Conservation (phyloP, 306 rosid species). For the Crotalaria pallida region DNA sequence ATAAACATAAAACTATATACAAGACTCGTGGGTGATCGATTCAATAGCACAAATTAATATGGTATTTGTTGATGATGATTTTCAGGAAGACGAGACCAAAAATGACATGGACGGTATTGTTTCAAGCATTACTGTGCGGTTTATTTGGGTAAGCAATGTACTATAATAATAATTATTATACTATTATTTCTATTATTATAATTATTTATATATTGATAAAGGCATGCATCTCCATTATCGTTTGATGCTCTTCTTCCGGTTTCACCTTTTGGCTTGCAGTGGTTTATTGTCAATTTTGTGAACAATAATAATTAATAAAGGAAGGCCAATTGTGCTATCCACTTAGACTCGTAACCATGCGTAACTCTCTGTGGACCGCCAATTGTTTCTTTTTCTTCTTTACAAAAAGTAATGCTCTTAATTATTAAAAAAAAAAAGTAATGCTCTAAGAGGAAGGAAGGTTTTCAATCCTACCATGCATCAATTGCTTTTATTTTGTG, state of each 20-base stretch:
- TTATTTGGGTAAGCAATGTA: slow-evolving; percentile 66
- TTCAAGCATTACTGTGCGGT: slow-evolving; percentile 53
- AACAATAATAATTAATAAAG: neutral
- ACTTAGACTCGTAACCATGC: neutral
- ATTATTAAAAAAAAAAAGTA: too few species aligned
- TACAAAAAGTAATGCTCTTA: neutral
- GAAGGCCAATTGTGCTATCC: neutral
- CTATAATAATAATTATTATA: too few species aligned
- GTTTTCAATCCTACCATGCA: neutral
- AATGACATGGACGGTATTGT: slow-evolving; percentile 40
- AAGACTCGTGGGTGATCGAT: too few species aligned
- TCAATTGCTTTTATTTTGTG: too few species aligned
- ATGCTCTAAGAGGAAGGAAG: neutral
- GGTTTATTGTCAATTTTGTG: neutral
- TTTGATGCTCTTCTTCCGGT: neutral
- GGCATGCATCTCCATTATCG: neutral
- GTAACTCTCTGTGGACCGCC: neutral
- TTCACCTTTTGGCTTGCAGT: neutral
- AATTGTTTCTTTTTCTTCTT: neutral
- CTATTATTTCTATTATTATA: too few species aligned
- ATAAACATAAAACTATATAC: neutral
- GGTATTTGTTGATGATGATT: neutral
- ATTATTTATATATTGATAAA: too few species aligned
- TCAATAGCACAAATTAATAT: neutral
- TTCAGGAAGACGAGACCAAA: slow-evolving; percentile 51